A percentile compares a stretch with the other conserved stretches of the same genome.
Evolutionary conservation across 495 filamentous ascomycete genomes (phyloP).

Genomic region (Aspergillus sclerotioniger): DNA sequence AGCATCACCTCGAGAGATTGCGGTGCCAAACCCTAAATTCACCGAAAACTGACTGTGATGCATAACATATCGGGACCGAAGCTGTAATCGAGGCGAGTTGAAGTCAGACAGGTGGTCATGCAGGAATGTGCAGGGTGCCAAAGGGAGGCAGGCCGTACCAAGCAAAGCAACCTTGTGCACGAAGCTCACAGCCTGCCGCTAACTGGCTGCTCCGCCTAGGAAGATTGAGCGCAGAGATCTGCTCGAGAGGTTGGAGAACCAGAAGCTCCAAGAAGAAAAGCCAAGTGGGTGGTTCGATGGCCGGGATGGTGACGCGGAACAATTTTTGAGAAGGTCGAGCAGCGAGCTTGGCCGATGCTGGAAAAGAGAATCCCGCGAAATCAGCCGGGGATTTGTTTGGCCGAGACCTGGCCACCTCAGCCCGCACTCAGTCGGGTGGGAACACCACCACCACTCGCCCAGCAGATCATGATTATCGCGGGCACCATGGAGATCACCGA

Average conservation of each 20-base stretch:
- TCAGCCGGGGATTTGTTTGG: constrained; percentile 38
- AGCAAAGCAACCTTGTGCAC: constrained; percentile 11
- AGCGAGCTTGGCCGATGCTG: constrained; percentile 17
- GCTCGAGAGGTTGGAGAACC: background rate
- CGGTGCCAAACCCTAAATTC: constrained; percentile 36
- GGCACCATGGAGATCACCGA: constrained; percentile 83
- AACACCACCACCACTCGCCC: constrained; percentile 14
- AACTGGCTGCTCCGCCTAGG: background rate
- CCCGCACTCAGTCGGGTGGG: constrained; percentile 13
- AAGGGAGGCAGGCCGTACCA: constrained; percentile 25
- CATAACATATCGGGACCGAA: constrained; percentile 30
- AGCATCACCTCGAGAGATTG: constrained; percentile 67
- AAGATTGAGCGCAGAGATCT: background rate
- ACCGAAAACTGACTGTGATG: constrained; percentile 21
- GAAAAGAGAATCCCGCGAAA: constrained; percentile 30
- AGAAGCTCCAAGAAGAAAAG: background rate
- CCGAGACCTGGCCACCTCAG: constrained; percentile 40
- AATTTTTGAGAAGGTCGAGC: constrained; percentile 17
- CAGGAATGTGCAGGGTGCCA: constrained; percentile 1
- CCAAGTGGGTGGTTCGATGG: background rate
- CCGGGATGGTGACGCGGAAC: constrained; percentile 8
- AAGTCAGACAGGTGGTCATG: constrained; percentile 14
- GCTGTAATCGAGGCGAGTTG: background rate
- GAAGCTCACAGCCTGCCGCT: constrained; percentile 12
- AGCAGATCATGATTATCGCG: background rate